Evolutionary conservation across 2,329 filamentous ascomycete species (phyloP), one percentile per base, ranked within the genome.

Genomic region (Tolypocladium album): DNA sequence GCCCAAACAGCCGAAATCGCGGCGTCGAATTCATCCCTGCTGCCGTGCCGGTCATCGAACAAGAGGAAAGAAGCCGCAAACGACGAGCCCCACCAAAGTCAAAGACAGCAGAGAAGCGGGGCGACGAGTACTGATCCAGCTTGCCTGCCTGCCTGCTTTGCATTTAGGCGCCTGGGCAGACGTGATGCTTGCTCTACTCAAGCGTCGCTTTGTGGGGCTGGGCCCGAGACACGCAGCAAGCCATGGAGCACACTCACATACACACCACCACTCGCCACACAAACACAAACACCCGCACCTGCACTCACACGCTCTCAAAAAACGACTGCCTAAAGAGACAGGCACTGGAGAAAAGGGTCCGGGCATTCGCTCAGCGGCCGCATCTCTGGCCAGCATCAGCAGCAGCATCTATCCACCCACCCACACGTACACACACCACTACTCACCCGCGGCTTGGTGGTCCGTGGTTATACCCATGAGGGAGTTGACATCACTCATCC

Each of bases 11-110:
- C 67, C 69, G 72, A 56, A 75, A 75, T 58, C 71, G 73, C 36
- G 73, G 73, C 8, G 73, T 75, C 40, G 72, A 75, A 63, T 75
- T 72, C 61, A 75, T 75, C 60, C 71, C 73, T 3, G 73, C 71
- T 2, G 73, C 73, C 8, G 73, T 75, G 24, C 68, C 73, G 27
- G 68, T 75, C n/a, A 74, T 75, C 55, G 72, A 75, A 62, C 70
- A 73, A 56, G 73, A 75, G 57, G 73, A 75, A 67, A 71, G 73
- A 63, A 74, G 72, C 63, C 71, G 73, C 57, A 75, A 75, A 68
- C 67, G 72, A 62, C 67, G 73, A 59, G 73, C 72, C 34, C 72
- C 73, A 17, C 70, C 72, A 61, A 75, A 75, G 62, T 66, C 72
- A 56, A 75, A 74, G 66, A 66, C 65, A 22, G 64, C 62, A 12